Evolutionary conservation across 441 rosid genomes (phyloP).

Genomic region (Corymbia citriodora): DNA sequence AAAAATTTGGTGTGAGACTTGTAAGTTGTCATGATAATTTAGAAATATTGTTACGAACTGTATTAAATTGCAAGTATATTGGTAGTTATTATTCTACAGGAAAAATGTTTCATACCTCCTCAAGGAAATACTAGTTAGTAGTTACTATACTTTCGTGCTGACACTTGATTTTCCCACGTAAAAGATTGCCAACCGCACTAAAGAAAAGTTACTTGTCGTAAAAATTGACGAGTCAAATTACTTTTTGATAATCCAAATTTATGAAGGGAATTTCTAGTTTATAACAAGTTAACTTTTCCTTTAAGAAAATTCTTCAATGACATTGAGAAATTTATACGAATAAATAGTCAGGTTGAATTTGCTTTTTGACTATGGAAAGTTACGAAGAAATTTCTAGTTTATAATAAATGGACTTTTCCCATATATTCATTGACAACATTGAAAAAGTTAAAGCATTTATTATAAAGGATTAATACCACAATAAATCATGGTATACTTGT

Average conservation of each 20-base stretch:
- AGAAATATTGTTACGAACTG: neutral
- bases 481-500: too few relatives aligned
- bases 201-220: neutral
- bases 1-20: neutral
- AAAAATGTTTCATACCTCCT: neutral
- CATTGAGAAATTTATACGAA: neutral
- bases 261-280: too few relatives aligned
- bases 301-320: neutral
- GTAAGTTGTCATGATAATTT: neutral
- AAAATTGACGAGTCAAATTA: neutral
- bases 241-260: neutral
- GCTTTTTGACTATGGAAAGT: neutral
- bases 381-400: neutral
- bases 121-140: neutral
- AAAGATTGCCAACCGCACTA: neutral
- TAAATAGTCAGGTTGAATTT: too few relatives aligned
- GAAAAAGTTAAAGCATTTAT: neutral
- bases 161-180: neutral
- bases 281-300: too few relatives aligned
- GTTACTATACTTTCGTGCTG: neutral
- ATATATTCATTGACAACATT: neutral
- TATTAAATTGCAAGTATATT: neutral
- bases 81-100: neutral
- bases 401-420: neutral
- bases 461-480: neutral